A percentile compares a stretch with the other conserved stretches of the same genome.
phyloP scores from a whole-genome alignment of 768 basidiomycete genomes.

The Neoboletus subvelutipes region DNA sequence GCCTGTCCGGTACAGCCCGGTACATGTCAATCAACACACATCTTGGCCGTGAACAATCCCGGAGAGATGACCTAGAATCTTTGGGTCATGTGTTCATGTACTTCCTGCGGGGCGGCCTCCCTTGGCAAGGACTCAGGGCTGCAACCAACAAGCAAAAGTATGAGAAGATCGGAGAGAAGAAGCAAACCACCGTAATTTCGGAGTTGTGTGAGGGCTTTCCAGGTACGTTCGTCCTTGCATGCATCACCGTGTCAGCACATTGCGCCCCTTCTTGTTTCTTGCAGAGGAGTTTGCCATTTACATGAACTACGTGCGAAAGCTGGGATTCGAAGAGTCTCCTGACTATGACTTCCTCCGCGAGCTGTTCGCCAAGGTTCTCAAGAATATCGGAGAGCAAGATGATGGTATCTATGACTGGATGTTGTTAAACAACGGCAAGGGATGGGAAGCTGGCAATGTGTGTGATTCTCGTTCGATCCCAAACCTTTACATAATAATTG shows the following conservation, averaged over 20 bases:
- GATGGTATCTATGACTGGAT: slow-evolving; percentile 98
- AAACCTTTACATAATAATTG: slow-evolving; percentile 1
- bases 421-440: slow-evolving; percentile 89
- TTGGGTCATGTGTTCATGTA: slow-evolving; percentile 99
- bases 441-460: slow-evolving; percentile 90
- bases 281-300: slow-evolving; percentile 95
- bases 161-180: slow-evolving; percentile 99
- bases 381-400: slow-evolving; percentile 82
- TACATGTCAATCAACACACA: slow-evolving; percentile 99
- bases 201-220: slow-evolving; percentile 98
- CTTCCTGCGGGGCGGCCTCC: slow-evolving; percentile 92
- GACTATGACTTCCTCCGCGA: slow-evolving; percentile 98
- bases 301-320: slow-evolving; percentile 98
- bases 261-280: slow-evolving; percentile 4
- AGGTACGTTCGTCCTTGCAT: slow-evolving; percentile 43
- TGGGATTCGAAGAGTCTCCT: slow-evolving; percentile 96
- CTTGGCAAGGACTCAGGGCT: slow-evolving; percentile 97
- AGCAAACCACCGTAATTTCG: slow-evolving; percentile 86
- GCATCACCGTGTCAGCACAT: background rate
- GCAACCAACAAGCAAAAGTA: slow-evolving; percentile 99
- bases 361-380: slow-evolving; percentile 88
- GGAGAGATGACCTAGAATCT: slow-evolving; percentile 95
- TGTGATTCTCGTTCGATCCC: slow-evolving; percentile 31
- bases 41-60: slow-evolving; percentile 90
- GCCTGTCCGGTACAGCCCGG: slow-evolving; percentile 91